These are phyloP conservation scores for Coemansia sp. DNA, from an alignment of 192 early-diverging fungal genomes.

Conservation along the genomic window DNA sequence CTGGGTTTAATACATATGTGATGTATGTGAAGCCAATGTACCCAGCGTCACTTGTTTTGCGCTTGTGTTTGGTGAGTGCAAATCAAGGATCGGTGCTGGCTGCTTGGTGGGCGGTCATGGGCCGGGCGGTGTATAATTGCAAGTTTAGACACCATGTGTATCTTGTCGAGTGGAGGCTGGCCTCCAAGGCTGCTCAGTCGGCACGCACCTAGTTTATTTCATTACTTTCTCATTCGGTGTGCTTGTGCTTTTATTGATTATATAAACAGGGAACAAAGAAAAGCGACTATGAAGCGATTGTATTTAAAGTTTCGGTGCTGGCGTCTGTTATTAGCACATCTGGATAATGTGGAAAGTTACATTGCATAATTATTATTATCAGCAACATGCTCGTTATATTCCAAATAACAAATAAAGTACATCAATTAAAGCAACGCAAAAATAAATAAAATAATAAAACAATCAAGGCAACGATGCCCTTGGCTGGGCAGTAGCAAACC, in stretches of 20 bases:
- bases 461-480: neutral
- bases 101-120: slow-evolving; percentile 36
- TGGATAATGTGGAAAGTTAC: too few relatives aligned
- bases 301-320: too few relatives aligned
- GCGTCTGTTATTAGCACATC: too few relatives aligned
- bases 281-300: too few relatives aligned
- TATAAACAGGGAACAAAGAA: too few relatives aligned
- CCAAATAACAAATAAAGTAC: neutral
- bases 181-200: neutral
- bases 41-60: slow-evolving; percentile 16
- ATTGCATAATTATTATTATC: too few relatives aligned
- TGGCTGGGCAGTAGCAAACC: slow-evolving; percentile 31
- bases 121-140: slow-evolving; percentile 4
- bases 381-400: too few relatives aligned
- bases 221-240: too few relatives aligned
- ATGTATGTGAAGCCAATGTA: slow-evolving; percentile 29
- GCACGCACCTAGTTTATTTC: too few relatives aligned
- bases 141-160: neutral
- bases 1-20: slow-evolving; percentile 18
- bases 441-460: slow-evolving; percentile 2
- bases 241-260: too few relatives aligned
- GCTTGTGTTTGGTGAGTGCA: slow-evolving; percentile 19
- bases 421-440: neutral
- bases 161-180: neutral
- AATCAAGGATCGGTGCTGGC: slow-evolving; percentile 19